These are phyloP conservation scores for Beauveria rudraprayagi DNA, from an alignment of 2,329 filamentous ascomycete genomes.

Conservation along the genomic window DNA sequence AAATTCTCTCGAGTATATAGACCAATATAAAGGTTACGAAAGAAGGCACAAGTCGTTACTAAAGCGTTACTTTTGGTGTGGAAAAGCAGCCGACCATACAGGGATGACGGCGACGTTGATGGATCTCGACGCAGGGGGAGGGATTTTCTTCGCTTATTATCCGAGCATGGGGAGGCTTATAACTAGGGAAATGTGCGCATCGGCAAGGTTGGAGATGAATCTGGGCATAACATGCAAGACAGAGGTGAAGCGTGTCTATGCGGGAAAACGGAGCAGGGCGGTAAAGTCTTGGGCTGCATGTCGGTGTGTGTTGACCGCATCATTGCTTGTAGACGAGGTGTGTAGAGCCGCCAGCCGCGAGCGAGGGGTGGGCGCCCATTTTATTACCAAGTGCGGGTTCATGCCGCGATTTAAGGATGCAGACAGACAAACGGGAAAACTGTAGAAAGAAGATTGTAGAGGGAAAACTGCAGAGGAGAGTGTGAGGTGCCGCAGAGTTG, in stretches of 20 bases:
- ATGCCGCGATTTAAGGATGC: too few relatives aligned
- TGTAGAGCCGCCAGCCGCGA: background rate
- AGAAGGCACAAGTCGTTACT: background rate
- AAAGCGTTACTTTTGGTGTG: background rate
- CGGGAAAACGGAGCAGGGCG: background rate
- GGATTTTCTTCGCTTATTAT: background rate
- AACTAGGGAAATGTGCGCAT: background rate
- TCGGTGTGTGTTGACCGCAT: background rate
- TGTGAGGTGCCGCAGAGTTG: background rate
- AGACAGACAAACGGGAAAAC: background rate
- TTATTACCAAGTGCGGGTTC: too few relatives aligned
- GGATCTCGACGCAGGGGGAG: too few relatives aligned
- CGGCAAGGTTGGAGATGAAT: background rate
- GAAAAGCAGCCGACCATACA: too few relatives aligned
- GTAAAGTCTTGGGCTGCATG: background rate
- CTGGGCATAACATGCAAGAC: background rate
- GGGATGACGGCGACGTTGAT: too few relatives aligned
- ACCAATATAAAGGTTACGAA: background rate
- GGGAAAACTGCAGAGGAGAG: background rate
- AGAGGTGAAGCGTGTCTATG: background rate
- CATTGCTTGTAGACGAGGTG: background rate
- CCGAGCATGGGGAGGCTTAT: background rate
- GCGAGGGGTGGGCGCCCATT: too few relatives aligned
- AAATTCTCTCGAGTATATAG: background rate
- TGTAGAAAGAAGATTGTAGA: background rate